A percentile compares a stretch with the other conserved stretches of the same genome.
Conservation (phyloP, 805 yeast genomes). For the Brettanomyces nanus region DNA sequence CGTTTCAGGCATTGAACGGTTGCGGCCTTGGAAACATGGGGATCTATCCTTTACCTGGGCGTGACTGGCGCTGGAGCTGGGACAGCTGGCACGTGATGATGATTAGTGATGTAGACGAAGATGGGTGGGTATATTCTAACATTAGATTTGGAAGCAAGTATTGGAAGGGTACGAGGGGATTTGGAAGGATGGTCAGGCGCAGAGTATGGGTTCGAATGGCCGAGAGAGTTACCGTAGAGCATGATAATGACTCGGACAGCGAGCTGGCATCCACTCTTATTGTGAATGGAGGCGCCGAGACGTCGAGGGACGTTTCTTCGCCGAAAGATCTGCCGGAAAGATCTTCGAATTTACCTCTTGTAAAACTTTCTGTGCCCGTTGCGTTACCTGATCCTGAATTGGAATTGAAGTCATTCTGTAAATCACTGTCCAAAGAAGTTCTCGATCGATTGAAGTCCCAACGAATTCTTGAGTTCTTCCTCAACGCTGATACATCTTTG, state of each 20-base stretch:
- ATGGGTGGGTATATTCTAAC: constrained; percentile 48
- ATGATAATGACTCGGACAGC: too few species aligned
- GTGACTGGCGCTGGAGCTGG: constrained; percentile 50
- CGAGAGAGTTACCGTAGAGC: constrained; percentile 6
- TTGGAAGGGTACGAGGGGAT: constrained; percentile 44
- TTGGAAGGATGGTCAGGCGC: constrained; percentile 43
- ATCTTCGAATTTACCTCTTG: too few species aligned
- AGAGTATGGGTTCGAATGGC: constrained; percentile 40
- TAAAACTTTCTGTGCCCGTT: too few species aligned
- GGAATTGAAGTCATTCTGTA: neutral
- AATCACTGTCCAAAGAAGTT: neutral
- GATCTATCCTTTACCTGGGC: constrained; percentile 39
- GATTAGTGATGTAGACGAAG: constrained; percentile 49
- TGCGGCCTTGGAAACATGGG: constrained; percentile 22
- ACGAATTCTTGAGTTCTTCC: constrained; percentile 7
- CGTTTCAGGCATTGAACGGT: constrained; percentile 38
- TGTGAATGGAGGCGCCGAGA: too few species aligned
- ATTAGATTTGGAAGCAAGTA: constrained; percentile 30
- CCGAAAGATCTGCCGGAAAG: too few species aligned
- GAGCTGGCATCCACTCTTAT: too few species aligned
- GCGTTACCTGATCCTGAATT: too few species aligned
- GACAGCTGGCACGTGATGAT: constrained; percentile 44
- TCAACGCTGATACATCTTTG: constrained; percentile 1
- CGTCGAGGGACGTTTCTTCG: too few species aligned
- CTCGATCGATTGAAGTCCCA: constrained; percentile 17